Percentiles rank a stretch among this genome's conserved stretches.
phyloP scores from a whole-genome alignment of 31 red algal genomes.

The Endocladia muricata region DNA sequence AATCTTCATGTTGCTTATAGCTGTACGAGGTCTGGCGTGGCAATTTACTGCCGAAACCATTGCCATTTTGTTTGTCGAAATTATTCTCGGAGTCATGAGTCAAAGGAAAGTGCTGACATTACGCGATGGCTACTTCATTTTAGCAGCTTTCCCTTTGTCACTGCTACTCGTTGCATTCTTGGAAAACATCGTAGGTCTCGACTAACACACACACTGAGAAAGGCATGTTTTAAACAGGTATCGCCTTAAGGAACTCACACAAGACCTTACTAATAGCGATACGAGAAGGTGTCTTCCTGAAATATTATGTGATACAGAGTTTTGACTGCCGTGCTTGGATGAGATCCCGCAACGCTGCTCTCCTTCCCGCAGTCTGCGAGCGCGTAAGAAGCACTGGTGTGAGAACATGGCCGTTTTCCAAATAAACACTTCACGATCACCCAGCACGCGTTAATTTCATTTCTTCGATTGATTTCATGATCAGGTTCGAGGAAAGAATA shows the following conservation, averaged over 20 bases:
- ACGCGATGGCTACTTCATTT: conserved; percentile 34
- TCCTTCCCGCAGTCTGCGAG: no score
- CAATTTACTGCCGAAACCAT: conserved; percentile 84
- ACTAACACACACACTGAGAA: conserved; percentile 34
- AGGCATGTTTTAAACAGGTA: no score
- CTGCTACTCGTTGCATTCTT: conserved; percentile 64
- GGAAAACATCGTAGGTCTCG: conserved; percentile 75
- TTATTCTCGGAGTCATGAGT: conserved; percentile 41
- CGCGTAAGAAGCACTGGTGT: no score
- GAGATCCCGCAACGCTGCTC: no score
- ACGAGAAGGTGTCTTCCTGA: no score
- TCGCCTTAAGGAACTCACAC: no score
- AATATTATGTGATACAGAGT: no score
- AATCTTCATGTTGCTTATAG: conserved; percentile 78
- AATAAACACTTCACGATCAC: no score
- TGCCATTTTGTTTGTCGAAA: conserved; percentile 66
- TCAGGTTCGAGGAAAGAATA: conserved; percentile 18
- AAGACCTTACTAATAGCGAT: no score
- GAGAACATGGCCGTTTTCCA: no score
- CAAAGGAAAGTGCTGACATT: conserved; percentile 56
- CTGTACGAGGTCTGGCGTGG: conserved; percentile 67
- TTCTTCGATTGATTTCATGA: conserved; percentile 5
- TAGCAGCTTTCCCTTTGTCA: conserved; percentile 60
- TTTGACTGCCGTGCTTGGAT: no score
- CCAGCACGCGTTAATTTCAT: no score